phyloP scores from a whole-genome alignment of 306 rosid genomes.

The Cajanus cajan region DNA sequence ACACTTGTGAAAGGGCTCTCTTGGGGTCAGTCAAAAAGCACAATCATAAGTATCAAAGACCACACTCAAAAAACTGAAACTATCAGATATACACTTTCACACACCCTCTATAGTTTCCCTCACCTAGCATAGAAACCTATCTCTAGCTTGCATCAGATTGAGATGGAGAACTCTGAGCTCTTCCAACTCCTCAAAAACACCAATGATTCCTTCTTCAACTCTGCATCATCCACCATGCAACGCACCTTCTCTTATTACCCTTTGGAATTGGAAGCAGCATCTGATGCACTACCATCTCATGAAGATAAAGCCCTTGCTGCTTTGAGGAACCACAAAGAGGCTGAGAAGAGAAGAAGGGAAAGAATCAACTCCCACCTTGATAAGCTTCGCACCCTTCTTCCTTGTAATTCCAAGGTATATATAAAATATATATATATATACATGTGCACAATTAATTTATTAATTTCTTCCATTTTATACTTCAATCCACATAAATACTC shows the following conservation, averaged over 20 bases:
- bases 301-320: slow-evolving; percentile 86
- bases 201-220: slow-evolving; percentile 33
- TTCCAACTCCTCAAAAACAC: slow-evolving; percentile 52
- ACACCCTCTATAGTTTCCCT: background rate
- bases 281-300: background rate
- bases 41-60: slow-evolving; percentile 44
- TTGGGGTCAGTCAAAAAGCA: slow-evolving; percentile 50
- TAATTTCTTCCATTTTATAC: background rate
- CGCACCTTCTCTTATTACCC: slow-evolving; percentile 22
- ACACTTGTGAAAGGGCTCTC: slow-evolving; percentile 20
- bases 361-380: slow-evolving; percentile 91
- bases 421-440: background rate
- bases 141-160: background rate
- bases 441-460: too few relatives aligned
- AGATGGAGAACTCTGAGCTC: slow-evolving; percentile 56
- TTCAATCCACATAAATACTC: too few relatives aligned
- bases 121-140: background rate
- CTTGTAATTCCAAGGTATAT: slow-evolving; percentile 98
- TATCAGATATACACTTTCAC: background rate
- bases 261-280: background rate
- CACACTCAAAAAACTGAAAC: slow-evolving; percentile 23
- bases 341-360: slow-evolving; percentile 90
- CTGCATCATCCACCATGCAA: slow-evolving; percentile 17
- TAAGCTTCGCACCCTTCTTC: slow-evolving; percentile 88
- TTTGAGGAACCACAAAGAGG: slow-evolving; percentile 88